A percentile compares a stretch with the other conserved stretches of the same genome.
phyloP scores from a whole-genome alignment of 176 grass and related monocot species.

The Leersia perrieri region DNA sequence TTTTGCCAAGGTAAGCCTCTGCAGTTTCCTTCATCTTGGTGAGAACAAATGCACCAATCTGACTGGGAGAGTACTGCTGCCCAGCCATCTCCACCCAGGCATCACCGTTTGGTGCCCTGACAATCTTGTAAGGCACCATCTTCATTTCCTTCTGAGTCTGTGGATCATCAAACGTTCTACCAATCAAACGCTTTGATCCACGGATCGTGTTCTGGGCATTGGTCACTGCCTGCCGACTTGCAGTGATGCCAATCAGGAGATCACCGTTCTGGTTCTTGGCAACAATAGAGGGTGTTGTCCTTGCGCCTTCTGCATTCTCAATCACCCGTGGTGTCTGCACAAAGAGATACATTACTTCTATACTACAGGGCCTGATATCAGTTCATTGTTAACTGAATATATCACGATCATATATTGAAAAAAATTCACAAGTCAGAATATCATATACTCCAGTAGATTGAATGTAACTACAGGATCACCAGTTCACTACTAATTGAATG shows the following conservation, averaged over 20 bases:
- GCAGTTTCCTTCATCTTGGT: constrained; percentile 98
- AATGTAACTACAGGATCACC: not conserved
- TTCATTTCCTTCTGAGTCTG: constrained; percentile 97
- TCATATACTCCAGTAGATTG: too few species aligned
- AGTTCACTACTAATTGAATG: not conserved
- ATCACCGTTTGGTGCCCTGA: constrained; percentile 80
- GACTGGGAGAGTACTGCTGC: constrained; percentile 85
- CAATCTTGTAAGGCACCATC: constrained; percentile 99
- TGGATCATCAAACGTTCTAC: constrained; percentile 74
- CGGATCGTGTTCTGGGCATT: constrained; percentile 93
- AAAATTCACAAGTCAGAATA: not conserved
- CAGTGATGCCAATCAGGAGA: constrained; percentile 78
- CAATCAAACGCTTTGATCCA: constrained; percentile 87
- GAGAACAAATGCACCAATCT: constrained; percentile 98
- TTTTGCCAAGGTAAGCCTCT: constrained; percentile 73
- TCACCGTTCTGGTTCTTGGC: constrained; percentile 81
- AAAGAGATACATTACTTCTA: constrained; percentile 16
- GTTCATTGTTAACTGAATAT: not conserved
- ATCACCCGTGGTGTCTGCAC: constrained; percentile 76
- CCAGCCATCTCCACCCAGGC: constrained; percentile 95
- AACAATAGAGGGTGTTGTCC: constrained; percentile 96
- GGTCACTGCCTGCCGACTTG: constrained; percentile 80
- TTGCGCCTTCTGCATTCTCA: constrained; percentile 87
- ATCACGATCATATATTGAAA: not conserved
- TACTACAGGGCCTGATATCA: not conserved